A percentile compares a stretch with the other conserved stretches of the same genome.
These are phyloP conservation scores for Mycosphaerelloides madeirae DNA, from an alignment of 2,329 filamentous ascomycete species.

Conservation along the genomic window DNA sequence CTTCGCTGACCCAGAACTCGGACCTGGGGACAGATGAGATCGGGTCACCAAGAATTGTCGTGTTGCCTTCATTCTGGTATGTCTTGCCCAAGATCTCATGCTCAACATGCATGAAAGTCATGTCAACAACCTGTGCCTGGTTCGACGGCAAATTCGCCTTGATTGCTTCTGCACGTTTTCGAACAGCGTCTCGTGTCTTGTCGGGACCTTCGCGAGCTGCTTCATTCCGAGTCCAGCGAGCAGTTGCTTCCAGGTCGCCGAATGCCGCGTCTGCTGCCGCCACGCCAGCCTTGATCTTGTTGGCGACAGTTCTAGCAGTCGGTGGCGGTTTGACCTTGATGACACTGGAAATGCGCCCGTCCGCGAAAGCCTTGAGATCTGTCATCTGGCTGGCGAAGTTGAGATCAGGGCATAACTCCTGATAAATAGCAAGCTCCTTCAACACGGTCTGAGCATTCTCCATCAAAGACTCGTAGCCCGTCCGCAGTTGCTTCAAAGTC, in stretches of 20 bases:
- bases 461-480: background rate
- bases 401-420: constrained; percentile 2
- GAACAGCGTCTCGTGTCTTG: background rate
- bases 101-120: constrained; percentile 8
- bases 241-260: constrained; percentile 4
- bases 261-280: background rate
- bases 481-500: background rate
- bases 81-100: constrained; percentile 6
- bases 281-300: background rate
- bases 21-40: background rate
- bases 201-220: background rate
- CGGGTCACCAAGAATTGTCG: constrained; percentile 6
- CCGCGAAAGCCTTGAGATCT: constrained; percentile 1
- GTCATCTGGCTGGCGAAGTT: constrained; percentile 3
- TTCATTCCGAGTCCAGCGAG: constrained; percentile 2
- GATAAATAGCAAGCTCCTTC: constrained; percentile 2
- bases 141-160: constrained; percentile 1
- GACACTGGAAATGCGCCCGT: constrained; percentile 4
- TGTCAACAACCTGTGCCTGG: background rate
- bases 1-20: constrained; percentile 5
- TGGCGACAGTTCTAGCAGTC: background rate
- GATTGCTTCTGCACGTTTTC: constrained; percentile 5
- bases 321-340: constrained; percentile 3
- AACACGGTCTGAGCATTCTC: background rate
- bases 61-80: constrained; percentile 3